phyloP scores from a whole-genome alignment of 306 rosid genomes.

The Quercus glauca region DNA sequence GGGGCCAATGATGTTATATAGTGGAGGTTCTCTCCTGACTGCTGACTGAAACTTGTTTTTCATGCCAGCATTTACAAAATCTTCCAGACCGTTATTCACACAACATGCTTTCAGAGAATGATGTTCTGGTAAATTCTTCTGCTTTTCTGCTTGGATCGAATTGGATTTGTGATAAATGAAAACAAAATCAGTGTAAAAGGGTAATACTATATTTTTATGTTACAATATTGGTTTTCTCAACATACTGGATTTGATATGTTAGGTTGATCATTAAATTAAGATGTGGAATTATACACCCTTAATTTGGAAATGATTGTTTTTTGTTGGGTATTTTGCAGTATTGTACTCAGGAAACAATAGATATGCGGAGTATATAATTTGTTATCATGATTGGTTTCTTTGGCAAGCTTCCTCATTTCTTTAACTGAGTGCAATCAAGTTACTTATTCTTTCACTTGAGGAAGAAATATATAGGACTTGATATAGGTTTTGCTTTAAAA shows the following conservation, averaged over 20 bases:
- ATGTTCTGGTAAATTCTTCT: conserved; percentile 60
- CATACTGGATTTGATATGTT: neutral
- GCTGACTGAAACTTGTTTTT: conserved; percentile 31
- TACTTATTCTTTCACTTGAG: neutral
- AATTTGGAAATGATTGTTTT: neutral
- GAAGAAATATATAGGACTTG: neutral
- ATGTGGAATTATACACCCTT: neutral
- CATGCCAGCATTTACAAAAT: conserved; percentile 68
- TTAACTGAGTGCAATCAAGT: neutral
- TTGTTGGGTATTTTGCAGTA: neutral
- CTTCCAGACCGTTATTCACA: conserved; percentile 69
- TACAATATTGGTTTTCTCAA: neutral
- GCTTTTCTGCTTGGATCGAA: neutral
- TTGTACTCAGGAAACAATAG: neutral
- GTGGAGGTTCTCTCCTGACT: neutral
- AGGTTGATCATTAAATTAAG: neutral
- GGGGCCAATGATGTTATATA: neutral
- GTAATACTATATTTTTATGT: neutral
- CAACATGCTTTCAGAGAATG: conserved; percentile 73
- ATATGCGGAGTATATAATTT: neutral
- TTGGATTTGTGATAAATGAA: neutral
- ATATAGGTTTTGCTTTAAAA: neutral
- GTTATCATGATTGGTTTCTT: neutral
- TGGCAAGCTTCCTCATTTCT: neutral
- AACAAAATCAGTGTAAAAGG: neutral